Evolutionary conservation across 2,329 filamentous ascomycete genomes (phyloP), one percentile per base, ranked within the genome.

Genomic region (Lomentospora prolificans): DNA sequence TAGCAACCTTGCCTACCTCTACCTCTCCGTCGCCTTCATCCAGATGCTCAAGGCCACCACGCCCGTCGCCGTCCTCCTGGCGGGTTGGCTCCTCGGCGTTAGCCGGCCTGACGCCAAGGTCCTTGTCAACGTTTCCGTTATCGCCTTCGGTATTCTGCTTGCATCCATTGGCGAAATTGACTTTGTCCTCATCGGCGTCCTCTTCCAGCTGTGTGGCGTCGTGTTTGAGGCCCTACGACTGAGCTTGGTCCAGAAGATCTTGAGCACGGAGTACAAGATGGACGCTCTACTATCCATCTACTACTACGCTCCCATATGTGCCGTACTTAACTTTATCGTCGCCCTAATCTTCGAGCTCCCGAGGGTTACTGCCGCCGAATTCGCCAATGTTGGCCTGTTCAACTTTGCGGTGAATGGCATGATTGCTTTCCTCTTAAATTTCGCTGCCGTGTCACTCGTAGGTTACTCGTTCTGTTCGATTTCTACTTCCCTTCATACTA

Each of bases 11-110:
- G 90, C 92, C 64, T 97, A 97, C 69, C 82, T 96, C 56, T 96
- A 96, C 73, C 82, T 97, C 59, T 94, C 87, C 62, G 92, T 97
- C 58, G 88, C 92, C 58, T 97, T 97, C 72, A 97, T 97, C 66
- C 92, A 97, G 79, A 97, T 97, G 92, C 85, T 97, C 71, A 97
- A 97, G 89, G 94, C 94, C 62, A 96, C 90, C 46, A 97, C 89
- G 30, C 94, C 94, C 14, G 91, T 97, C 58, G 91, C 90, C 55
- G 91, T 97, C 54, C 83, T 99, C 39, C 73, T 97, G 62, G 87
- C 89, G 41, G 89, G 90, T 62, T 97, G 94, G 92, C 77, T 79
- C 55, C 84, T 97, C 65, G 89, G 90, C 57, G 84, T 96, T 53
- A 84, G 89, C 12, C 84, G 89, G 59, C 88, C 90, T 55, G 95